Conservation (phyloP, 257 asterid species). For the Agastache rugosa region DNA sequence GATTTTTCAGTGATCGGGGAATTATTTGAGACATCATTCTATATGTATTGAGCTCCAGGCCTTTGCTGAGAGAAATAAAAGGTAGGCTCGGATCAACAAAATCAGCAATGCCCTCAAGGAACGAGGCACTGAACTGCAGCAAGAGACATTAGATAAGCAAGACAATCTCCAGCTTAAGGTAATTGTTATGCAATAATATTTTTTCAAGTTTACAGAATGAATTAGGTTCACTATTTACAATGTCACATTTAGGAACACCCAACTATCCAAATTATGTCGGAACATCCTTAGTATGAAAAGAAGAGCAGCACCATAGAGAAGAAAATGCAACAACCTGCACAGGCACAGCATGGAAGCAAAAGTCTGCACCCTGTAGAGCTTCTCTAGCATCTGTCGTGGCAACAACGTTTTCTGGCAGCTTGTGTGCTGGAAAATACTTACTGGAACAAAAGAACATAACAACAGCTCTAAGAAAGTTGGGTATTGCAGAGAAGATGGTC, state of each 20-base stretch:
- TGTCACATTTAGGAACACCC: background rate
- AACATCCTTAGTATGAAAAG: conserved; percentile 12
- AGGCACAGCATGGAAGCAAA: conserved; percentile 95
- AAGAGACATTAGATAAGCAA: conserved; percentile 34
- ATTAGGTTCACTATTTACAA: conserved; percentile 8
- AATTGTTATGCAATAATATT: conserved; percentile 4
- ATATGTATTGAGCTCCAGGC: conserved; percentile 83
- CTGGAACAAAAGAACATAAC: conserved; percentile 45
- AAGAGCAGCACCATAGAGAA: conserved; percentile 12
- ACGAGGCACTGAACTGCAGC: conserved; percentile 87
- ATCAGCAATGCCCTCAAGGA: conserved; percentile 80
- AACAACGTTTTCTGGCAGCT: conserved; percentile 70
- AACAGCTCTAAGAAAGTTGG: background rate
- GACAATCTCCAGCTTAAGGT: conserved; percentile 26
- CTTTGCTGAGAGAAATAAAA: conserved; percentile 93
- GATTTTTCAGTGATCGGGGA: conserved; percentile 74
- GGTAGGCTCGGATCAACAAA: conserved; percentile 88
- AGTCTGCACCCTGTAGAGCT: conserved; percentile 81
- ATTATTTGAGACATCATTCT: conserved; percentile 94
- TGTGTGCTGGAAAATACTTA: conserved; percentile 80
- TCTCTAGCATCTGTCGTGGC: conserved; percentile 88
- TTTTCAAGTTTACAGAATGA: conserved; percentile 2
- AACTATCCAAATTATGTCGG: background rate
- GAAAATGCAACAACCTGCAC: conserved; percentile 65
- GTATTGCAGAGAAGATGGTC: background rate